Conservation (phyloP, 805 yeast species). For the Candida vaughaniae region DNA sequence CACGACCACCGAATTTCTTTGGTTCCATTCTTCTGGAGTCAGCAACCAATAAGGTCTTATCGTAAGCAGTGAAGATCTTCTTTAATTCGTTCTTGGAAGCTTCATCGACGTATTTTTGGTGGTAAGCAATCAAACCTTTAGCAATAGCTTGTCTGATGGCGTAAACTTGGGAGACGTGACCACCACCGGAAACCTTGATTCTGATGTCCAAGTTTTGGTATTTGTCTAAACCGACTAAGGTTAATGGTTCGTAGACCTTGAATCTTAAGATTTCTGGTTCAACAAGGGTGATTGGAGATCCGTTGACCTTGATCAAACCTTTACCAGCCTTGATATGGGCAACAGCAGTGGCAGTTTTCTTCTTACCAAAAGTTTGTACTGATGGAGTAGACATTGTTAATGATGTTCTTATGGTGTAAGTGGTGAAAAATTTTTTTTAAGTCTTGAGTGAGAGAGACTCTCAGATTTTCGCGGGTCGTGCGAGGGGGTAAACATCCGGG, state of each 20-base stretch:
- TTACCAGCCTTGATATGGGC: conserved; percentile 99
- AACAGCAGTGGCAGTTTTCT: conserved; percentile 99
- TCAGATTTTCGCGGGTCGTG: conserved; percentile 11
- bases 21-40: conserved; percentile 99
- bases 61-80: conserved; percentile 96
- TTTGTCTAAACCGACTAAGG: conserved; percentile 98
- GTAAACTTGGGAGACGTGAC: conserved; percentile 99
- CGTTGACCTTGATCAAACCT: conserved; percentile 99
- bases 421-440: conserved; percentile 10
- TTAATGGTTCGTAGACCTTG: conserved; percentile 99
- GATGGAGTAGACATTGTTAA: conserved; percentile 71
- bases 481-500: conserved; percentile 1
- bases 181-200: conserved; percentile 99
- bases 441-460: conserved; percentile 10
- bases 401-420: conserved; percentile 7
- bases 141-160: conserved; percentile 99
- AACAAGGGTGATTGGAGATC: conserved; percentile 98
- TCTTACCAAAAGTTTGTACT: conserved; percentile 98
- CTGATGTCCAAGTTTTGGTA: conserved; percentile 98
- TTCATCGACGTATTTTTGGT: conserved; percentile 99
- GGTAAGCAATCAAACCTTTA: conserved; percentile 99
- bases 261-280: conserved; percentile 98
- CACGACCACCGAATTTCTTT: conserved; percentile 99
- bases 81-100: conserved; percentile 99
- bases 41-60: conserved; percentile 99